Evolutionary conservation across 306 rosid genomes (phyloP).

Genomic region (Alnus glutinosa): DNA sequence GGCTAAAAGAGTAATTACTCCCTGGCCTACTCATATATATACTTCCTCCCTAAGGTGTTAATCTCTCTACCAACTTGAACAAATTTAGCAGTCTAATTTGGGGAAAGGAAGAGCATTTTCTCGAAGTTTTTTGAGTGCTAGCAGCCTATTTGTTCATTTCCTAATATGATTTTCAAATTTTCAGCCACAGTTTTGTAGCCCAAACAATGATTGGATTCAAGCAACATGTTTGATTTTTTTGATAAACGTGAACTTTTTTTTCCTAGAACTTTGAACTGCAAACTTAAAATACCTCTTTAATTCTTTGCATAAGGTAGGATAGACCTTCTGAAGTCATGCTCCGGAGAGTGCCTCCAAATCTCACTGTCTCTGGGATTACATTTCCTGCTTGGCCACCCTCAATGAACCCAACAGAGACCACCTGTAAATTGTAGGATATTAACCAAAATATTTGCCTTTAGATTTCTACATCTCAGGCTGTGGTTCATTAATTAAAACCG

Average conservation of each 20-base stretch:
- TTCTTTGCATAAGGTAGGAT: conserved; percentile 41
- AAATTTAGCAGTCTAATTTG: too few species aligned
- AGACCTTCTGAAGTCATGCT: conserved; percentile 50
- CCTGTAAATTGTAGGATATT: conserved; percentile 26
- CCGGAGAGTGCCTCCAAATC: conserved; percentile 49
- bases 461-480: background rate
- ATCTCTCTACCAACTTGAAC: too few species aligned
- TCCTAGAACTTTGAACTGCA: background rate
- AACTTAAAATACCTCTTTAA: conserved; percentile 44
- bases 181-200: too few species aligned
- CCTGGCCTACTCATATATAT: too few species aligned
- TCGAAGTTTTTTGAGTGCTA: too few species aligned
- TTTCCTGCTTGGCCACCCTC: conserved; percentile 45
- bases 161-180: too few species aligned
- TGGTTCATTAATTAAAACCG: background rate
- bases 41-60: too few species aligned
- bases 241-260: background rate
- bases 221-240: background rate
- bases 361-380: conserved; percentile 42
- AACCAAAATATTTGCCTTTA: background rate
- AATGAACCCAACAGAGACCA: conserved; percentile 45
- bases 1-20: background rate
- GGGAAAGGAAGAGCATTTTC: too few species aligned
- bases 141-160: too few species aligned
- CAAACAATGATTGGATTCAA: too few species aligned